Evolutionary conservation across 345 rosid genomes (phyloP).

Genomic region (Kernera saxatilis): DNA sequence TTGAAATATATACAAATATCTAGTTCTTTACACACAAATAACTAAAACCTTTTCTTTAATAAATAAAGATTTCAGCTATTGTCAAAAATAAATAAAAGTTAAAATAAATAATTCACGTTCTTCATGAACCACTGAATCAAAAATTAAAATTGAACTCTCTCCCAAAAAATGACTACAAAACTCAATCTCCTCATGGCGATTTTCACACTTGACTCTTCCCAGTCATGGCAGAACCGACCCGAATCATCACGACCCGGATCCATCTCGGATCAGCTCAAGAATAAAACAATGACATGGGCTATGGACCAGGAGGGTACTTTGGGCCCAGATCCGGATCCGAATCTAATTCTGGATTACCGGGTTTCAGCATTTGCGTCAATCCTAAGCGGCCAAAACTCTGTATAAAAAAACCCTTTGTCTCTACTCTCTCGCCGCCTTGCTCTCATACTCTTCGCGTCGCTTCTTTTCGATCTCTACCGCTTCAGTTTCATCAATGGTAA

Average conservation of each 20-base stretch:
- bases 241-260: background rate
- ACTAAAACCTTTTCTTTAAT: background rate
- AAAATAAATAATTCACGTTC: background rate
- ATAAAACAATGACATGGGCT: background rate
- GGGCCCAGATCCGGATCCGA: constrained; percentile 7
- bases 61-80: no score
- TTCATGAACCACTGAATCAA: no score
- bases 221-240: no score
- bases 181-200: no score
- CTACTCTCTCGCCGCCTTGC: constrained; percentile 15
- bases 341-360: background rate
- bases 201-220: no score
- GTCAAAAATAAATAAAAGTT: no score
- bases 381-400: constrained; percentile 16
- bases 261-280: constrained; percentile 15
- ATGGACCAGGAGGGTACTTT: background rate
- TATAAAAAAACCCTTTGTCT: constrained; percentile 13
- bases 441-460: background rate
- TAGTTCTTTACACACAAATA: background rate
- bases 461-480: background rate
- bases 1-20: background rate
- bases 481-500: constrained; percentile 19
- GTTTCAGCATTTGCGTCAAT: constrained; percentile 17
- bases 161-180: no score
- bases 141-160: no score